Conservation (phyloP, 1,139 yeast species). For the Nakaseomyces nivariensis region DNA sequence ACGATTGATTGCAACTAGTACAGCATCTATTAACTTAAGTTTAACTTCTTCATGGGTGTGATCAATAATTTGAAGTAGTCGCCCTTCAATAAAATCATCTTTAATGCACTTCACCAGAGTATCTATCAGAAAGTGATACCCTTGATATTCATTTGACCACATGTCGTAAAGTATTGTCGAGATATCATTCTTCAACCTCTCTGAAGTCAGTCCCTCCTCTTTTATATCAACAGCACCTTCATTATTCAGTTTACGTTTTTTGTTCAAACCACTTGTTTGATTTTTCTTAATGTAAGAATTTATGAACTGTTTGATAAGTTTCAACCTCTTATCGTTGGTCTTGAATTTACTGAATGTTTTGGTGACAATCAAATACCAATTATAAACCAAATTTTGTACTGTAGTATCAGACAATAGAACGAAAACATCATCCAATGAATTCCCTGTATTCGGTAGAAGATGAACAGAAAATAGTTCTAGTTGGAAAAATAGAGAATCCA, state of each 20-base stretch:
- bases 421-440: neutral
- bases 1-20: neutral
- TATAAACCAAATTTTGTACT: neutral
- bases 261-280: neutral
- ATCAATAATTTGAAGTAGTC: conserved; percentile 6
- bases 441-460: neutral
- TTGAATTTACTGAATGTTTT: conserved; percentile 1
- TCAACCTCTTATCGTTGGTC: conserved; percentile 2
- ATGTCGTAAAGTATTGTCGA: conserved; percentile 14
- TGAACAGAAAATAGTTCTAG: conserved; percentile 1
- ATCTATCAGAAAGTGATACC: conserved; percentile 14
- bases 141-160: conserved; percentile 12
- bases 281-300: neutral
- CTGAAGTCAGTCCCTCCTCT: neutral
- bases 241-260: neutral
- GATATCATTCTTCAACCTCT: conserved; percentile 12
- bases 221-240: conserved; percentile 14
- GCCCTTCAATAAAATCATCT: conserved; percentile 11
- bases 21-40: neutral
- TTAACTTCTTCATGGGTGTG: neutral
- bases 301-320: neutral
- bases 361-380: neutral
- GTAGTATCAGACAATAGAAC: neutral
- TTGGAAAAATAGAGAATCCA: conserved; percentile 1
- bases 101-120: conserved; percentile 10